Conservation (phyloP, 768 basidiomycete genomes). For the Leccinum olivaceopallidum region DNA sequence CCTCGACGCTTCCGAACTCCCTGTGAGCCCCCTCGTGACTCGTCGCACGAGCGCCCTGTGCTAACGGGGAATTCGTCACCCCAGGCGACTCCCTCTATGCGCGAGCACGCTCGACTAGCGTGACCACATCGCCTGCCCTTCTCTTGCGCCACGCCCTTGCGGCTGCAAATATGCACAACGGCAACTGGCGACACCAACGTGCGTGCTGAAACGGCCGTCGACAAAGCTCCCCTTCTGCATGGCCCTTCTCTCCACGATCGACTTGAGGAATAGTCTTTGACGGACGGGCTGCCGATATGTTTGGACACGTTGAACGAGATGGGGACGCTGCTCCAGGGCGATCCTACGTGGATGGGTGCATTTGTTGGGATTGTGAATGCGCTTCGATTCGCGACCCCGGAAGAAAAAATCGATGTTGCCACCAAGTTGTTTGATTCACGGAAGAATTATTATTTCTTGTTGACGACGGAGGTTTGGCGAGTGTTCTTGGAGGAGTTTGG, state of each 20-base stretch:
- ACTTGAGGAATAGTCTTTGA: constrained; percentile 11
- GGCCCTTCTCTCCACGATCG: constrained; percentile 10
- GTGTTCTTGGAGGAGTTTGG: not conserved
- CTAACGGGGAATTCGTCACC: too few relatives aligned
- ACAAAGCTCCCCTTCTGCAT: not conserved
- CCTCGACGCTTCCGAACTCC: too few relatives aligned
- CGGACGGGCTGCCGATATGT: constrained; percentile 4
- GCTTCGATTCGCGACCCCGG: not conserved
- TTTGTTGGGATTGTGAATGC: not conserved
- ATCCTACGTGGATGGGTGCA: not conserved
- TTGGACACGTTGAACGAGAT: constrained; percentile 8
- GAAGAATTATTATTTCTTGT: constrained; percentile 6
- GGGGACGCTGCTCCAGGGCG: constrained; percentile 3
- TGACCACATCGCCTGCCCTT: too few relatives aligned
- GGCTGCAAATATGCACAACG: too few relatives aligned
- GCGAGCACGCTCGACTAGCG: too few relatives aligned
- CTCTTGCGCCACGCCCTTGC: too few relatives aligned
- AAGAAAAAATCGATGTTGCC: constrained; percentile 10
- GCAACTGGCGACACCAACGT: too few relatives aligned
- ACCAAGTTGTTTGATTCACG: constrained; percentile 8
- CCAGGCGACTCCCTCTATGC: too few relatives aligned
- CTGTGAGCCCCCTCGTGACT: too few relatives aligned
- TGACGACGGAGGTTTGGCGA: constrained; percentile 11
- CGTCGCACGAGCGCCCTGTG: too few relatives aligned
- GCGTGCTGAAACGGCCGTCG: not conserved